Percentiles rank a stretch among this genome's conserved stretches.
Conservation (phyloP, 768 basidiomycete species). For the Tulasnella sp. region DNA sequence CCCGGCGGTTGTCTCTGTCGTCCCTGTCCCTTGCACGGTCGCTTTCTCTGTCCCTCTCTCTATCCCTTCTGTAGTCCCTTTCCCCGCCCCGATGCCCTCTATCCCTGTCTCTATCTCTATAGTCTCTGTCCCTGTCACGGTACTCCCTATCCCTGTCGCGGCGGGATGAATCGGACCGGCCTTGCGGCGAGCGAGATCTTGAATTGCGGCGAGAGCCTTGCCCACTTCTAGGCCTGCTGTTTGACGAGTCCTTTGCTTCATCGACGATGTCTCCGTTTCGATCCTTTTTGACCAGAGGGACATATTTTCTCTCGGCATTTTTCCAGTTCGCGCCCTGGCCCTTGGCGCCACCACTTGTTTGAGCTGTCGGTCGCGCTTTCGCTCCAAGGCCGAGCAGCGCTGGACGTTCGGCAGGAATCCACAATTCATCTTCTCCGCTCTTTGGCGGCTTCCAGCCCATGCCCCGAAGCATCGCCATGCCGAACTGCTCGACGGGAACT, state of each 20-base stretch:
- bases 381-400: conserved; percentile 92
- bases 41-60: conserved; percentile 42
- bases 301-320: conserved; percentile 71
- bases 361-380: conserved; percentile 72
- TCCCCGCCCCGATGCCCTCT: conserved; percentile 37
- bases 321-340: conserved; percentile 46
- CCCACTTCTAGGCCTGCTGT: conserved; percentile 33
- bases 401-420: conserved; percentile 79
- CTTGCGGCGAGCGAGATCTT: conserved; percentile 46
- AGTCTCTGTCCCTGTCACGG: conserved; percentile 36
- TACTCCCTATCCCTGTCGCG: conserved; percentile 36
- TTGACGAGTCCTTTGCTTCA: not conserved
- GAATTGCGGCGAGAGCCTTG: conserved; percentile 45
- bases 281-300: conserved; percentile 80
- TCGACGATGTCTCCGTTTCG: conserved; percentile 41
- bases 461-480: conserved; percentile 87
- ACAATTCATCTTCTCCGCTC: conserved; percentile 68
- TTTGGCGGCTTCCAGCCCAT: conserved; percentile 95
- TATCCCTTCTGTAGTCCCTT: conserved; percentile 41
- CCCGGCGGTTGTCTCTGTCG: not conserved
- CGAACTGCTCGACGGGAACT: conserved; percentile 90
- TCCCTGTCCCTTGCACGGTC: conserved; percentile 38
- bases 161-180: conserved; percentile 44
- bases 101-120: conserved; percentile 40
- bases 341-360: conserved; percentile 45